Base-by-base conservation (phyloP, 495 filamentous ascomycete genomes). In the Penicillium taxi region DNA sequence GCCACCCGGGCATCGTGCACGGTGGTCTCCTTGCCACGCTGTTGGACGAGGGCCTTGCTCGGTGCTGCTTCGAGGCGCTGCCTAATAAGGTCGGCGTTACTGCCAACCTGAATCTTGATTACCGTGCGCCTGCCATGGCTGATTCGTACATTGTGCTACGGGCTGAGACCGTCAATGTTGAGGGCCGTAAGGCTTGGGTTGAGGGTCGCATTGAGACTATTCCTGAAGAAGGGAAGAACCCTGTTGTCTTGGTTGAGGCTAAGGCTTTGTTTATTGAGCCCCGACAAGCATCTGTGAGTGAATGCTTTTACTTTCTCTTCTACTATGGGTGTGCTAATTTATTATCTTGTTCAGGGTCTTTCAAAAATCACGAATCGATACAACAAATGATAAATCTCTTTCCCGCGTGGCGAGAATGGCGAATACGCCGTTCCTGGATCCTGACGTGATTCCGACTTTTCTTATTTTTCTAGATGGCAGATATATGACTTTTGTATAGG, bases 181-280 rank as follows among this genome's bases (percentile, higher is more conserved):
- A 96, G 55, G 93, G 91, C 5, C 73, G 91, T 42, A 98, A 98
- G 61, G 91, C 89, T 14, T 98, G 90, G 90, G 89, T 96, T 5
- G 81, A 87, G 61, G 93, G 86, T 14, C 75, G 77, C 45, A 83
- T 98, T 48, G 90, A 95, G 72, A 82, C 86, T 15, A 68, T 96
- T 9, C 75, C 77, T 24, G 68, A 63, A 32, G 72, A 72, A 25
- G 76, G 74, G 12, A 65, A 78, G 51, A 72, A 72, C 25, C 78
- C 82, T 7, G 52, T 73, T 8, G 73, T 88, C 16, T 60, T 91
- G 29, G 82, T 77, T 18, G 82, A 88, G 62, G 86, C 84, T 9
- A 82, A 81, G 53, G 88, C 83, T 2, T 62, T 98, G 42, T 96
- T 94, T 55, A 74, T 98, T 44, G 88, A 94, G 60, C 91, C 91